Evolutionary conservation across 495 filamentous ascomycete species (phyloP).

Genomic region (Penicillium manginii): DNA sequence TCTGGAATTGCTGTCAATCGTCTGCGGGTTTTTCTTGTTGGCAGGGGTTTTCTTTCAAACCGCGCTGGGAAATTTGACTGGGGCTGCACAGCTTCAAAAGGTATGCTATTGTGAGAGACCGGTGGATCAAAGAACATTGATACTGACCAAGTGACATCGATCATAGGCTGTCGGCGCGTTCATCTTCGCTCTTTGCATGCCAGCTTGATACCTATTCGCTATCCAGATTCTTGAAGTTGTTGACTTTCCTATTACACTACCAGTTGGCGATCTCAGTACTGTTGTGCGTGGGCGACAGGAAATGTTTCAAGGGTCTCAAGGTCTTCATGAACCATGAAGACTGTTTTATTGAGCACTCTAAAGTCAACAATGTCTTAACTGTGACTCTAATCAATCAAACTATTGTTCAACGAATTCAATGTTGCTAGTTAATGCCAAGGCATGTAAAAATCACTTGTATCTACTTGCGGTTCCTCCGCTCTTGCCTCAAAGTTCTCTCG

Average conservation of each 20-base stretch:
- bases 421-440: too few species aligned
- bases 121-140: background rate
- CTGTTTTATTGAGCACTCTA: background rate
- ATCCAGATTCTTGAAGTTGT: slow-evolving; percentile 62
- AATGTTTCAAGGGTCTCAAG: background rate
- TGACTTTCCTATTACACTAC: slow-evolving; percentile 39
- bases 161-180: slow-evolving; percentile 36
- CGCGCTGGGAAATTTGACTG: slow-evolving; percentile 42
- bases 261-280: slow-evolving; percentile 42
- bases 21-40: slow-evolving; percentile 59
- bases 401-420: too few species aligned
- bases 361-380: too few species aligned
- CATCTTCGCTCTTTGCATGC: slow-evolving; percentile 59
- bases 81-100: slow-evolving; percentile 39
- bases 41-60: slow-evolving; percentile 60
- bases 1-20: slow-evolving; percentile 64
- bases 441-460: too few species aligned
- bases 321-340: background rate
- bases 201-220: slow-evolving; percentile 69
- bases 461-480: too few species aligned
- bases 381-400: too few species aligned
- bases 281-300: slow-evolving; percentile 29
- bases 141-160: background rate
- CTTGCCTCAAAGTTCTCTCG: too few species aligned
- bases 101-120: slow-evolving; percentile 20